Conservation (phyloP, 2,329 filamentous ascomycete genomes). For the Onygenales sp. region DNA sequence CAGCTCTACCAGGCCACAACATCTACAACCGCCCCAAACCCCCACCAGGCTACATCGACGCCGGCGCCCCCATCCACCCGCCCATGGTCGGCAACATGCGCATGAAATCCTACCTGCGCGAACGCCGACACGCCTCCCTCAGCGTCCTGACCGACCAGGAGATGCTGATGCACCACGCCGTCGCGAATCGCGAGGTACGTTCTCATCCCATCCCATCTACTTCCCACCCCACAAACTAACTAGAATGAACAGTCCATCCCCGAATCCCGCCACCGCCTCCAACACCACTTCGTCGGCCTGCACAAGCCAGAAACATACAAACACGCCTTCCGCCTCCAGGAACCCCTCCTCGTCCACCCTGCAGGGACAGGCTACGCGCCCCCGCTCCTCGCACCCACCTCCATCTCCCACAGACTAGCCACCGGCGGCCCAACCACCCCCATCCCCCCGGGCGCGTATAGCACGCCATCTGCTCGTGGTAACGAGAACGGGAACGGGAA, state of each 20-base stretch:
- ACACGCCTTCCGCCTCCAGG: slow-evolving; percentile 6
- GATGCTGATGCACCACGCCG: slow-evolving; percentile 30
- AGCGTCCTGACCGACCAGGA: slow-evolving; percentile 30
- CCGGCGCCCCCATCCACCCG: not conserved
- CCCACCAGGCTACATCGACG: no score
- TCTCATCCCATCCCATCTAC: not conserved
- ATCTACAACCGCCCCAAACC: no score
- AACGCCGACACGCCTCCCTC: slow-evolving; percentile 28
- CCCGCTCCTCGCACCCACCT: not conserved
- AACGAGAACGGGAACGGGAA: not conserved
- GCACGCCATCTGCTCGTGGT: no score
- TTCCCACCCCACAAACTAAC: not conserved
- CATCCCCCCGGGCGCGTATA: no score
- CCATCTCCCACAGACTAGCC: not conserved
- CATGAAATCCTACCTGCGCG: slow-evolving; percentile 16
- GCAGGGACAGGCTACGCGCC: not conserved
- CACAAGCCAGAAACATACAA: not conserved
- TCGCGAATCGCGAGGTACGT: slow-evolving; percentile 27
- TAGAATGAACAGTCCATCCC: slow-evolving; percentile 24
- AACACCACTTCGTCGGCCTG: slow-evolving; percentile 23
- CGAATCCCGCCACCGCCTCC: slow-evolving; percentile 27
- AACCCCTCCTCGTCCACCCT: not conserved
- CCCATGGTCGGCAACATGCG: not conserved
- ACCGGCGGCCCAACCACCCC: not conserved
- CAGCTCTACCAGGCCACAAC: no score